Conservation (phyloP, 1,139 yeast genomes). For the Saccharomyces hybrid region DNA sequence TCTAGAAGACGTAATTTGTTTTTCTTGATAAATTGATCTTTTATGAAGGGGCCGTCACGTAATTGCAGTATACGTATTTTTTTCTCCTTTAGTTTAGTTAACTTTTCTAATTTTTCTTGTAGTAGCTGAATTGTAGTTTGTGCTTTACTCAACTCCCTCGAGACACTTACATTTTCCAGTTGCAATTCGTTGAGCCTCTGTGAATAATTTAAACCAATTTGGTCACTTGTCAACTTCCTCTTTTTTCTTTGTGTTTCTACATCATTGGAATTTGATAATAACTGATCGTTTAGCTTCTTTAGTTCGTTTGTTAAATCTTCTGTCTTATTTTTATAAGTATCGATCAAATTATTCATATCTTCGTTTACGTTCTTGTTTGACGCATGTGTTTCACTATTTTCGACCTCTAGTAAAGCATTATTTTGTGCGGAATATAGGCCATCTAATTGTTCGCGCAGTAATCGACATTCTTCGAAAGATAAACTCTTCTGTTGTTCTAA, state of each 20-base stretch:
- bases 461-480: constrained; percentile 53
- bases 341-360: constrained; percentile 39
- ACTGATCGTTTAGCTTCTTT: constrained; percentile 28
- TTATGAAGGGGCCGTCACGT: constrained; percentile 57
- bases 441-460: constrained; percentile 46
- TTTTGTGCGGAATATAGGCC: constrained; percentile 13
- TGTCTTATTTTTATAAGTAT: constrained; percentile 50
- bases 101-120: constrained; percentile 33
- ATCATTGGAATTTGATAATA: constrained; percentile 17
- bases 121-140: constrained; percentile 33
- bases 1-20: constrained; percentile 44
- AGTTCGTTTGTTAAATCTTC: constrained; percentile 37
- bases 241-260: constrained; percentile 6
- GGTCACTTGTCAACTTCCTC: constrained; percentile 30
- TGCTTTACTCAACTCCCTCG: constrained; percentile 36
- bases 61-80: constrained; percentile 52
- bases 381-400: constrained; percentile 1
- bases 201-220: constrained; percentile 27
- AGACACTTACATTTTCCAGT: constrained; percentile 38
- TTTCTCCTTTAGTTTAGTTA: constrained; percentile 33
- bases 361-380: not conserved
- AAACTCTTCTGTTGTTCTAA: constrained; percentile 48
- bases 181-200: constrained; percentile 36
- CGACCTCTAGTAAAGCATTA: not conserved
- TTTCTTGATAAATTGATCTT: constrained; percentile 56